Conservation (phyloP, 768 basidiomycete genomes). For the Lanmaoa rubissima region DNA sequence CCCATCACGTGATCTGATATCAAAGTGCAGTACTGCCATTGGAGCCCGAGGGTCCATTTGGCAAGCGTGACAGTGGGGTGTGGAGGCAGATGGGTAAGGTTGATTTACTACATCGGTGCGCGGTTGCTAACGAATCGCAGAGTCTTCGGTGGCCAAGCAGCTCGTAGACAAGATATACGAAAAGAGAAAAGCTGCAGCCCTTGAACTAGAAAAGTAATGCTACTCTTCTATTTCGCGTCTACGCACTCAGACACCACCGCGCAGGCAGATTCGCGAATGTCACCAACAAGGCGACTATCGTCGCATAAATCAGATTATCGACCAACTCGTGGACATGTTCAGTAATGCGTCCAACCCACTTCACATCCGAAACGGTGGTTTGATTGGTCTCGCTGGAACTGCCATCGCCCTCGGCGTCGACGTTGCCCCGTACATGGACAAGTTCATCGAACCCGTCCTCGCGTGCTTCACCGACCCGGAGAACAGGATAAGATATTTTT, state of each 20-base stretch:
- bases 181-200: slow-evolving; percentile 92
- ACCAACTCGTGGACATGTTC: slow-evolving; percentile 95
- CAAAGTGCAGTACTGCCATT: too few species aligned
- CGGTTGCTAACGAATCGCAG: slow-evolving; percentile 35
- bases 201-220: slow-evolving; percentile 88
- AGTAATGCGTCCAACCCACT: slow-evolving; percentile 76
- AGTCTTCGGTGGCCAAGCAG: slow-evolving; percentile 73
- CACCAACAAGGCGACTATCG: slow-evolving; percentile 77
- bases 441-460: slow-evolving; percentile 85
- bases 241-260: slow-evolving; percentile 14
- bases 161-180: slow-evolving; percentile 94
- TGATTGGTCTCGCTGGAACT: slow-evolving; percentile 94
- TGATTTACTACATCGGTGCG: neutral
- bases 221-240: neutral
- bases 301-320: slow-evolving; percentile 83
- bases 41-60: neutral
- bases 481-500: slow-evolving; percentile 95
- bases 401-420: slow-evolving; percentile 96
- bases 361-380: slow-evolving; percentile 89
- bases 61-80: neutral
- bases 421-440: slow-evolving; percentile 91
- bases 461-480: slow-evolving; percentile 92
- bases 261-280: slow-evolving; percentile 82
- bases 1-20: slow-evolving; percentile 8
- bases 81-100: slow-evolving; percentile 20